Conservation (phyloP, 345 rosid species). For the Hirschfeldia incana region DNA sequence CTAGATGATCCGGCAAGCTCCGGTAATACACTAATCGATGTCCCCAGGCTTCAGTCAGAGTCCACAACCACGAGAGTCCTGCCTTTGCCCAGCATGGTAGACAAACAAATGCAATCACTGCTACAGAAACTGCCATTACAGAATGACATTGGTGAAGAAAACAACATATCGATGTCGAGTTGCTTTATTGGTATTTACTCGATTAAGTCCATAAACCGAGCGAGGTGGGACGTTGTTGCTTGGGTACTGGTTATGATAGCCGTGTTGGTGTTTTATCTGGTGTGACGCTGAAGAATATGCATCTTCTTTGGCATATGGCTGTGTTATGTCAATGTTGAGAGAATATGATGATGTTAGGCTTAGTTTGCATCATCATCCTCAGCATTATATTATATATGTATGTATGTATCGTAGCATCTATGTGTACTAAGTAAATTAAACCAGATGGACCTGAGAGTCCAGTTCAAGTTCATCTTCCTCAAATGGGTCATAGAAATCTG, state of each 20-base stretch:
- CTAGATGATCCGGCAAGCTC: conserved; percentile 49
- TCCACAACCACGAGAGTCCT: conserved; percentile 28
- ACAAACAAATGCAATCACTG: conserved; percentile 35
- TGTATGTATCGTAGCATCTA: neutral
- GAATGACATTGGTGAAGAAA: conserved; percentile 30
- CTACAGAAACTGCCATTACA: conserved; percentile 28
- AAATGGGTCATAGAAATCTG: no score
- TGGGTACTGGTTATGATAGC: conserved; percentile 34
- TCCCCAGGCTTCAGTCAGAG: conserved; percentile 39
- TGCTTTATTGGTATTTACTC: conserved; percentile 41
- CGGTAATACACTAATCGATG: conserved; percentile 9
- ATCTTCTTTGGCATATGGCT: neutral
- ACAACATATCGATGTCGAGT: conserved; percentile 33
- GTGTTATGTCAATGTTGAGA: conserved; percentile 13
- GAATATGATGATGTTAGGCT: conserved; percentile 15
- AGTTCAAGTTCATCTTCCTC: no score
- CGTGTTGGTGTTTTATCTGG: conserved; percentile 29
- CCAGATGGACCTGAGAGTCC: no score
- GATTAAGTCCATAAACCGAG: conserved; percentile 40
- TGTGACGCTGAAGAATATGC: neutral
- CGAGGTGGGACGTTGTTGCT: conserved; percentile 26
- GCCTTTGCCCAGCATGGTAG: conserved; percentile 35
- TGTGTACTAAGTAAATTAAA: neutral
- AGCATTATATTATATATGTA: neutral
- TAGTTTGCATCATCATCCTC: neutral